Evolutionary conservation across 345 rosid genomes (phyloP).

Genomic region (Schrenkiella parvula): DNA sequence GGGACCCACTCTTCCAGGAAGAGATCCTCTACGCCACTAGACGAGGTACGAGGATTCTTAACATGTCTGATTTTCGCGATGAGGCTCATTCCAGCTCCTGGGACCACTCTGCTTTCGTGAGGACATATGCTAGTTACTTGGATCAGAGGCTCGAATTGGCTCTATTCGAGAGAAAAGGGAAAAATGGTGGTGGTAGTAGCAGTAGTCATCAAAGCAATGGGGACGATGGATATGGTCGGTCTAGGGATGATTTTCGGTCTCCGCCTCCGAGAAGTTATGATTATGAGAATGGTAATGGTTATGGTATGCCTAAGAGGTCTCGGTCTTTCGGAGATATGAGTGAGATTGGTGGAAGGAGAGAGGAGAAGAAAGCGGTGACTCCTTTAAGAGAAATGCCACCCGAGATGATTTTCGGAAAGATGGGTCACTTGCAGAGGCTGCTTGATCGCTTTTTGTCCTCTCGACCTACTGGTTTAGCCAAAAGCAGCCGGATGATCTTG

Average conservation of each 20-base stretch:
- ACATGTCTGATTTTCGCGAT: slow-evolving; percentile 78
- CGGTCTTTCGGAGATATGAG: slow-evolving; percentile 70
- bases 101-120: slow-evolving; percentile 81
- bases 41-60: slow-evolving; percentile 74
- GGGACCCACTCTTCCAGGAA: slow-evolving; percentile 64
- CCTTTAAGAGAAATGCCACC: slow-evolving; percentile 74
- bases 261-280: slow-evolving; percentile 62
- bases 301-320: slow-evolving; percentile 52
- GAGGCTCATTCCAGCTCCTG: slow-evolving; percentile 80
- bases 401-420: slow-evolving; percentile 74
- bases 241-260: slow-evolving; percentile 56
- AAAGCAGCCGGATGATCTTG: slow-evolving; percentile 61
- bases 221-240: slow-evolving; percentile 35
- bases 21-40: slow-evolving; percentile 73
- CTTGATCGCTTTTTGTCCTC: slow-evolving; percentile 77
- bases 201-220: slow-evolving; percentile 38
- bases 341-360: slow-evolving; percentile 45
- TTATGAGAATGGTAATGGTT: slow-evolving; percentile 46
- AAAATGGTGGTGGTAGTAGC: slow-evolving; percentile 26
- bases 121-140: slow-evolving; percentile 65
- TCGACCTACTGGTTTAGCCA: slow-evolving; percentile 82
- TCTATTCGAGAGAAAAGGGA: slow-evolving; percentile 45
- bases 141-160: slow-evolving; percentile 72
- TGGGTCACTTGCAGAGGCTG: slow-evolving; percentile 81
- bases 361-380: slow-evolving; percentile 41